Evolutionary conservation across 2,329 filamentous ascomycete species (phyloP).

Genomic region (Aureobasidium uvarum): DNA sequence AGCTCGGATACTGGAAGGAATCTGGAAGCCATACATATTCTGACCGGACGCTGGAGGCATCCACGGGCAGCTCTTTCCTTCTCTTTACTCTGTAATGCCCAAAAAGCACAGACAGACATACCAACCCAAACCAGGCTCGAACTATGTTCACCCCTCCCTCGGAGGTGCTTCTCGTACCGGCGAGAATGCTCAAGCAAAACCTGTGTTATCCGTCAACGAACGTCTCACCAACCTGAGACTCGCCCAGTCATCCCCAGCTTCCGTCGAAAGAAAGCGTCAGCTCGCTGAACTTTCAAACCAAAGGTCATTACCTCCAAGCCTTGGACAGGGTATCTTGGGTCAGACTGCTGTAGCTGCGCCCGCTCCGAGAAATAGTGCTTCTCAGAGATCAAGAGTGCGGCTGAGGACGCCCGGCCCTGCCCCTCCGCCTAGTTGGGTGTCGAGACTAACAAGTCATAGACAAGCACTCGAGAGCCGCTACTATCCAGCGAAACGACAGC

Average conservation of each 20-base stretch:
- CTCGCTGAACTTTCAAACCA: conserved; percentile 45
- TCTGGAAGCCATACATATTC: not conserved
- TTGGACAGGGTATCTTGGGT: conserved; percentile 45
- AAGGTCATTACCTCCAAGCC: conserved; percentile 46
- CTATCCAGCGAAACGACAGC: not conserved
- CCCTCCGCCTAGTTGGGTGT: conserved; percentile 48
- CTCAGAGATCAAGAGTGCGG: conserved; percentile 35
- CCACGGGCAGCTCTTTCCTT: not conserved
- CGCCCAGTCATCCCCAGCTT: conserved; percentile 43
- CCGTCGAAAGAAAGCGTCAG: conserved; percentile 43
- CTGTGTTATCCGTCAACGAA: conserved; percentile 45
- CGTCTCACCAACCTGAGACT: conserved; percentile 49
- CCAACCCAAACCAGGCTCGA: conserved; percentile 40
- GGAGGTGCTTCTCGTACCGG: conserved; percentile 31
- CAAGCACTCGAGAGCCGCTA: conserved; percentile 9
- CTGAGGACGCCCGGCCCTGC: conserved; percentile 46
- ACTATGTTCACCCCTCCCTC: conserved; percentile 42
- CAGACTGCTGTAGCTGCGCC: conserved; percentile 49
- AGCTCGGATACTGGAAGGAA: not conserved
- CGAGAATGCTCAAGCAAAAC: conserved; percentile 30
- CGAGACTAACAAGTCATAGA: conserved; percentile 32
- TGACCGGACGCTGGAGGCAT: not conserved
- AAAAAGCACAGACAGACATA: conserved; percentile 49
- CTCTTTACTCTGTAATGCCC: conserved; percentile 41
- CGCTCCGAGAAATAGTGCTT: conserved; percentile 43